Evolutionary conservation across 371 early-diverging fungal species (phyloP).

Genomic region (Mortierella sp.): DNA sequence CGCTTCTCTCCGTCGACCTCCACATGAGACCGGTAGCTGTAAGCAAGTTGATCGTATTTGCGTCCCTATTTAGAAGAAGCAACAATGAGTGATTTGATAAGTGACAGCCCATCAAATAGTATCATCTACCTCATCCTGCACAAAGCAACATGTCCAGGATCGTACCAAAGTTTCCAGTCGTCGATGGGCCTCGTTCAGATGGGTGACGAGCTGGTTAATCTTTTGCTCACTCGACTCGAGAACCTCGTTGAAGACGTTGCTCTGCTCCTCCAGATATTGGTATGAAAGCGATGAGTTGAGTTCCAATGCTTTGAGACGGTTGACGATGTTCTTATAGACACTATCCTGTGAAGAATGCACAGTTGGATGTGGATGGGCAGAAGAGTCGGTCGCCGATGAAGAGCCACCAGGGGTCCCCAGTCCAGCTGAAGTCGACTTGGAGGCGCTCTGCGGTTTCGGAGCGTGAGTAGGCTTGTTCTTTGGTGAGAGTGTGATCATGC

Average conservation of each 20-base stretch:
- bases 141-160: background rate
- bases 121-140: too few relatives aligned
- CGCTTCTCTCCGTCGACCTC: constrained; percentile 49
- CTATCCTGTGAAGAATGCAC: constrained; percentile 69
- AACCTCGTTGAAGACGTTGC: constrained; percentile 81
- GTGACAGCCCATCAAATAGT: background rate
- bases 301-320: constrained; percentile 84
- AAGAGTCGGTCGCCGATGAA: constrained; percentile 17
- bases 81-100: background rate
- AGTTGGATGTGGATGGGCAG: constrained; percentile 23
- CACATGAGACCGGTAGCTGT: constrained; percentile 48
- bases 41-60: constrained; percentile 53
- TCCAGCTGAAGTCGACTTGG: constrained; percentile 28
- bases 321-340: constrained; percentile 93
- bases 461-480: constrained; percentile 31
- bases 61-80: constrained; percentile 26
- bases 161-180: constrained; percentile 46
- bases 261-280: constrained; percentile 89
- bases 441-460: constrained; percentile 14
- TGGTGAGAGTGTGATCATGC: constrained; percentile 38
- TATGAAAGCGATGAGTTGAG: constrained; percentile 83
- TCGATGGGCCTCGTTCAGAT: constrained; percentile 48
- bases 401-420: constrained; percentile 26
- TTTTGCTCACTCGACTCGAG: constrained; percentile 60
- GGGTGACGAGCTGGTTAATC: constrained; percentile 52